Conservation (phyloP, 164 flowering plant genomes). For the Umbilicus rupestris region DNA sequence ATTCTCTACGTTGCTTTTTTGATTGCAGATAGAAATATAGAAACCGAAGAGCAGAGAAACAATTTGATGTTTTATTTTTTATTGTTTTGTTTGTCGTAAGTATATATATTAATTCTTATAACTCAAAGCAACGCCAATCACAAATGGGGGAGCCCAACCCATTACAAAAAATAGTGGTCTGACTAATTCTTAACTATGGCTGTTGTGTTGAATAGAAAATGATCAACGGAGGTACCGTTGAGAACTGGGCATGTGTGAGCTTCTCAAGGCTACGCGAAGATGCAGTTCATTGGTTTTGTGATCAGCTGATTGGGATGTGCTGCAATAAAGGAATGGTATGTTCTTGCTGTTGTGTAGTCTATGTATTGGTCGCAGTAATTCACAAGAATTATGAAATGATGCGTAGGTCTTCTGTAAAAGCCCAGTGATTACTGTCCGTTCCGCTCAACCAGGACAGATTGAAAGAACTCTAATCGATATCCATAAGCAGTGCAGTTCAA, state of each 20-base stretch:
- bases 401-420: conserved; percentile 30
- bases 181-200: neutral
- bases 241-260: conserved; percentile 48
- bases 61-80: too few species aligned
- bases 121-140: too few species aligned
- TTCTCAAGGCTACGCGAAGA: conserved; percentile 22
- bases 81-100: too few species aligned
- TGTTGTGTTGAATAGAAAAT: conserved; percentile 43
- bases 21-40: too few species aligned
- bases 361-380: neutral
- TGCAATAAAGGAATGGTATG: conserved; percentile 71
- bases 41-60: too few species aligned
- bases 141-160: too few species aligned
- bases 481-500: conserved; percentile 14
- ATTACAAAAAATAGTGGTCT: too few species aligned
- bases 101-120: too few species aligned
- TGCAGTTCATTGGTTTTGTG: conserved; percentile 24
- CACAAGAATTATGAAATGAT: neutral
- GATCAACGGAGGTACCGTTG: conserved; percentile 57
- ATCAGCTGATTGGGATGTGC: conserved; percentile 45
- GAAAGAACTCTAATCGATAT: conserved; percentile 38
- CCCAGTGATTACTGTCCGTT: conserved; percentile 33
- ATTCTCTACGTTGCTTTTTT: too few species aligned
- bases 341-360: neutral
- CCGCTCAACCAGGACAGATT: conserved; percentile 23